Evolutionary conservation across 139 green algal genomes (phyloP).

Genomic region (Coelastrella sp.): DNA sequence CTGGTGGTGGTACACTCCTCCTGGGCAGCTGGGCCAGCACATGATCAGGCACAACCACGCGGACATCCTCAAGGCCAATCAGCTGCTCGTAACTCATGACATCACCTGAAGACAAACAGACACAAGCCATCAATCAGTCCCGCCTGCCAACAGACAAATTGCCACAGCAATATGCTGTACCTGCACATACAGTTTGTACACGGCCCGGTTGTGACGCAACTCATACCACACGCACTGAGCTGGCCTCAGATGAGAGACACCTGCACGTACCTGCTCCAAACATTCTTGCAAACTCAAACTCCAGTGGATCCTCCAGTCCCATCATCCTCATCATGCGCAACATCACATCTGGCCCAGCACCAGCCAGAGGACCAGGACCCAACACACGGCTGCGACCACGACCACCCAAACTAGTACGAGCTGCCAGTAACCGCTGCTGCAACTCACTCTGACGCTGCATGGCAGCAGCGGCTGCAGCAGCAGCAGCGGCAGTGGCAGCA

Average conservation of each 20-base stretch:
- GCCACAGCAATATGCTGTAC: no score
- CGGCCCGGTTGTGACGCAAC: no score
- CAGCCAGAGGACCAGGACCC: background rate
- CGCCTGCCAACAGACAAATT: no score
- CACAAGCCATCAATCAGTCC: no score
- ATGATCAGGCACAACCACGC: background rate
- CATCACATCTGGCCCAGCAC: background rate
- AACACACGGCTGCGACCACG: background rate
- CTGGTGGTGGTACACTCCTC: background rate
- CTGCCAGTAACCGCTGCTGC: background rate
- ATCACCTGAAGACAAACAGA: no score
- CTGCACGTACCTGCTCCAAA: background rate
- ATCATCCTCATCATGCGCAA: background rate
- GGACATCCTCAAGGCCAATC: constrained; percentile 20
- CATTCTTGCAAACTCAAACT: background rate
- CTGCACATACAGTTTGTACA: no score
- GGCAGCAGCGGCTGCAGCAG: constrained; percentile 12
- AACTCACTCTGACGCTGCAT: background rate
- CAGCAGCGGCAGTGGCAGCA: background rate
- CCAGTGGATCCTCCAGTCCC: background rate
- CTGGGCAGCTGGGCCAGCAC: constrained; percentile 12
- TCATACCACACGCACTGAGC: no score
- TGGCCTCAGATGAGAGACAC: no score
- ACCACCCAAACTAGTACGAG: background rate
- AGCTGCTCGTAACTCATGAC: constrained; percentile 21